Conservation (phyloP, 108 stramenopile species). For the Stephanodiscus triporus region DNA sequence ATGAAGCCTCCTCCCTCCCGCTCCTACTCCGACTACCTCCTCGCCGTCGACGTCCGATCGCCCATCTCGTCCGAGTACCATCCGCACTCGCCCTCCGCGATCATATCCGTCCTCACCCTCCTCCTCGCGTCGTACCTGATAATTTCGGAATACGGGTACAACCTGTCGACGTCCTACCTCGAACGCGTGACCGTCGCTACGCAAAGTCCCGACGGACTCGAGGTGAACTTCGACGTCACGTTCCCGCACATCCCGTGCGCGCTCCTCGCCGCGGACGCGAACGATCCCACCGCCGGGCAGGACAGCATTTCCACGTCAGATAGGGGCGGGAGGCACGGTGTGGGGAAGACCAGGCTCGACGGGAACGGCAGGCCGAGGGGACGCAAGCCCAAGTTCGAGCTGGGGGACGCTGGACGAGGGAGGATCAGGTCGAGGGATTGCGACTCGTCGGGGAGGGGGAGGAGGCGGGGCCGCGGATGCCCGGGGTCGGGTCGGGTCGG, state of each 20-base stretch:
- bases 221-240: constrained; percentile 91
- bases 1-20: not conserved
- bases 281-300: constrained; percentile 89
- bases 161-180: constrained; percentile 58
- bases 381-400: constrained; percentile 63
- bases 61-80: constrained; percentile 81
- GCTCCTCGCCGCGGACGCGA: constrained; percentile 86
- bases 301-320: constrained; percentile 81
- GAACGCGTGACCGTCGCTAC: constrained; percentile 89
- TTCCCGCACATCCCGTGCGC: constrained; percentile 85
- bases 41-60: constrained; percentile 67
- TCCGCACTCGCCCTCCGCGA: constrained; percentile 64
- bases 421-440: constrained; percentile 56
- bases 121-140: constrained; percentile 63
- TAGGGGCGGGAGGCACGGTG: constrained; percentile 71
- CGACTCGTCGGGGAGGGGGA: constrained; percentile 25
- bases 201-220: constrained; percentile 70
- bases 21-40: constrained; percentile 34
- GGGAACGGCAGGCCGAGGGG: constrained; percentile 45
- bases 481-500: not conserved
- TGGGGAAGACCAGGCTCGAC: constrained; percentile 86
- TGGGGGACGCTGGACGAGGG: constrained; percentile 72
- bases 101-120: constrained; percentile 45
- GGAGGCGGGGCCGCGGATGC: constrained; percentile 16
- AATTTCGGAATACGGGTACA: constrained; percentile 65